Percentiles rank a stretch among this genome's conserved stretches.
Conservation (phyloP, 2,329 filamentous ascomycete species). For the Tolypocladium paradoxum region DNA sequence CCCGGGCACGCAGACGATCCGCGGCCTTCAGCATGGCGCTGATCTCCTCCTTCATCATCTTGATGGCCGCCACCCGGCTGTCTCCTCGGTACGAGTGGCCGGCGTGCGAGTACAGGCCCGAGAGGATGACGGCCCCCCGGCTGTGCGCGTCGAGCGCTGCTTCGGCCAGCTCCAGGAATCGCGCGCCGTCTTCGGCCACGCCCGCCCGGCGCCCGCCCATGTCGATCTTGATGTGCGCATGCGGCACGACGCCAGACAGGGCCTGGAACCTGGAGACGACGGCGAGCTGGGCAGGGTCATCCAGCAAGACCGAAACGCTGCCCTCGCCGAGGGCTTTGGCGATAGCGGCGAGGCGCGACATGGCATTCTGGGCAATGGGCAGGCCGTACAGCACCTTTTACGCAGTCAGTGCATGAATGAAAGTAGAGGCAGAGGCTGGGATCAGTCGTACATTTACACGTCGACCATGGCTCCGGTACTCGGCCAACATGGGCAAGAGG, state of each 20-base stretch:
- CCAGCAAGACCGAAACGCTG: constrained; percentile 55
- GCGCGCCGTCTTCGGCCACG: constrained; percentile 34
- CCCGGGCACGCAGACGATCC: constrained; percentile 8
- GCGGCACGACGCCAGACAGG: constrained; percentile 34
- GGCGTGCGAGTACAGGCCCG: constrained; percentile 64
- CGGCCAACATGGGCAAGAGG: constrained; percentile 47
- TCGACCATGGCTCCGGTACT: constrained; percentile 43
- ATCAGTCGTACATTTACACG: constrained; percentile 42
- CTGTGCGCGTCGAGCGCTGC: constrained; percentile 15
- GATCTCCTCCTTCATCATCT: constrained; percentile 19
- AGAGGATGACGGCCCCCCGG: constrained; percentile 28
- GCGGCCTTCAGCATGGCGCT: constrained; percentile 15
- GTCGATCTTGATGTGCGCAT: constrained; percentile 64
- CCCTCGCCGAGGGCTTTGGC: constrained; percentile 42
- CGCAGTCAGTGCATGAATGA: background rate
- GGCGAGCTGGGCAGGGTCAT: constrained; percentile 52
- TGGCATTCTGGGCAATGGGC: constrained; percentile 50
- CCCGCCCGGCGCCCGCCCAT: constrained; percentile 64
- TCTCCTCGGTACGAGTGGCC: constrained; percentile 54
- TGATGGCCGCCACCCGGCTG: constrained; percentile 18
- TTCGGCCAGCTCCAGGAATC: constrained; percentile 39
- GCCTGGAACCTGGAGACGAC: constrained; percentile 30
- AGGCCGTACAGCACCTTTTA: constrained; percentile 58
- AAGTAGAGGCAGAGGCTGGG: no score
- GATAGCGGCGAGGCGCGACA: constrained; percentile 49